Percentiles rank a stretch among this genome's conserved stretches.
Evolutionary conservation across 225 moss, liverwort and hornwort species (phyloP).

Genomic region (Antitrichia curtipendula): DNA sequence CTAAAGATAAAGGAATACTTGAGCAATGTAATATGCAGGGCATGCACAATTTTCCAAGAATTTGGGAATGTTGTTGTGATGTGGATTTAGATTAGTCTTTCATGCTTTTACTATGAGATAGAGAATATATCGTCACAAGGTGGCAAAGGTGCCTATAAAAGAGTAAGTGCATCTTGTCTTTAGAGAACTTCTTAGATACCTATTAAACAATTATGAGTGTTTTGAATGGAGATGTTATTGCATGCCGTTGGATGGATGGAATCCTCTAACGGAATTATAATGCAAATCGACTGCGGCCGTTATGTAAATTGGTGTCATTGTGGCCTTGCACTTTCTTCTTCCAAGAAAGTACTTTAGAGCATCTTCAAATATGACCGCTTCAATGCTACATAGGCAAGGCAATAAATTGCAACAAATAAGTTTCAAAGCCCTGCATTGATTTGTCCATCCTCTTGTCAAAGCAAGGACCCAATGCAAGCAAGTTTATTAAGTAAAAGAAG

Average conservation of each 20-base stretch:
- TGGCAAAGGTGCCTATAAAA: no score
- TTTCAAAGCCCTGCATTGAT: rapidly evolving
- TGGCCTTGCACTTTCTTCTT: neutral
- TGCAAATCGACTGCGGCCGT: rapidly evolving
- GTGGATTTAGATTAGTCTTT: no score
- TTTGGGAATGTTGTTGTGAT: no score
- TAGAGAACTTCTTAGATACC: no score
- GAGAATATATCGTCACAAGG: no score
- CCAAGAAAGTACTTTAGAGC: neutral
- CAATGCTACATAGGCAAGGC: neutral
- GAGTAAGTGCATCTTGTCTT: no score
- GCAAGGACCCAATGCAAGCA: neutral
- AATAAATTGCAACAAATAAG: neutral
- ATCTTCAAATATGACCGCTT: neutral
- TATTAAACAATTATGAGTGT: rapidly evolving
- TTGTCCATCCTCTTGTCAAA: neutral
- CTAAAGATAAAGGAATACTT: no score
- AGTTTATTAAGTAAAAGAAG: neutral
- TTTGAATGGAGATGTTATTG: neutral
- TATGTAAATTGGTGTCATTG: neutral
- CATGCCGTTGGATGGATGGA: neutral
- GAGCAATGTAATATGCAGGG: no score
- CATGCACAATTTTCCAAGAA: rapidly evolving
- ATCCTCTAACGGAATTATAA: rapidly evolving
- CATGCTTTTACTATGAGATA: no score